These are phyloP conservation scores for Yamadazyma philogaea DNA, from an alignment of 805 yeast genomes.

Conservation along the genomic window DNA sequence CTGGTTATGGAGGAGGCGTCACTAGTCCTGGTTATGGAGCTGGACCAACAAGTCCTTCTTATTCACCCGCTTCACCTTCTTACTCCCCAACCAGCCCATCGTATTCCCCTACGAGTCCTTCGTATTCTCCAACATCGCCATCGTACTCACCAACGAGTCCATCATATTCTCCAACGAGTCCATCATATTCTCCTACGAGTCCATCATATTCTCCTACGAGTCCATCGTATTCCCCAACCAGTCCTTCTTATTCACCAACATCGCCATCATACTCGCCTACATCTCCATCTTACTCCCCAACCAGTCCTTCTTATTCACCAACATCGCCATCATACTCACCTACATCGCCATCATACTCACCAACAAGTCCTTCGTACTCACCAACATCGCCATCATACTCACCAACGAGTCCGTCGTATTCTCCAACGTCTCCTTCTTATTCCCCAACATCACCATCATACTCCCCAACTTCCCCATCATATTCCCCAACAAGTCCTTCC, in stretches of 20 bases:
- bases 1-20: conserved; percentile 55
- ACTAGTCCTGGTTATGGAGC: conserved; percentile 51
- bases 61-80: too few relatives aligned
- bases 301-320: conserved; percentile 70
- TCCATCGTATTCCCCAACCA: conserved; percentile 75
- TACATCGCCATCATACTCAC: conserved; percentile 65
- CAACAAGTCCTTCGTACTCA: conserved; percentile 77
- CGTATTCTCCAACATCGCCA: conserved; percentile 74
- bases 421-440: conserved; percentile 73
- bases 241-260: conserved; percentile 75
- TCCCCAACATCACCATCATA: conserved; percentile 69
- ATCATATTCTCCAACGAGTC: conserved; percentile 65
- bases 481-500: conserved; percentile 68
- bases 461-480: conserved; percentile 78
- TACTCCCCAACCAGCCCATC: conserved; percentile 72
- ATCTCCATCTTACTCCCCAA: conserved; percentile 60
- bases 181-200: conserved; percentile 52
- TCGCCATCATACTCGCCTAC: conserved; percentile 63
- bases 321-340: conserved; percentile 81
- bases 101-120: conserved; percentile 60
- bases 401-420: conserved; percentile 61
- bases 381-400: conserved; percentile 73
- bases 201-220: conserved; percentile 64
- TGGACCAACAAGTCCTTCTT: conserved; percentile 64
- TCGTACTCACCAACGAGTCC: conserved; percentile 73